Conservation (phyloP, 2,329 filamentous ascomycete species). For the Hymenoscyphus fraxineus region DNA sequence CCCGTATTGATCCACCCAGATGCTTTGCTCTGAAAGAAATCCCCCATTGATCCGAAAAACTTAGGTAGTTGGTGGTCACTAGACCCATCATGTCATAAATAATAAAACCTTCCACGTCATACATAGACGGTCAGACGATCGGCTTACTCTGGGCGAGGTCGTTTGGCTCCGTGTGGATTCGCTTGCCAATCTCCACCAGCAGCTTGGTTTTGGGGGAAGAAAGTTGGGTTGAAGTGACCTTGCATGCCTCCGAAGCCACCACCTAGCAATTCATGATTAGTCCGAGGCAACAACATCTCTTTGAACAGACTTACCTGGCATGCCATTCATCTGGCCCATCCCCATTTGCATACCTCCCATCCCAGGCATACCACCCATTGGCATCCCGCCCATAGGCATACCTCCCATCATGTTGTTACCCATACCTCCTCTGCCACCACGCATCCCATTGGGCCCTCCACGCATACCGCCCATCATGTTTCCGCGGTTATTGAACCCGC, state of each 20-base stretch:
- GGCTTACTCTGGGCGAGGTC: constrained; percentile 63
- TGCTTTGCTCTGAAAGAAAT: constrained; percentile 1
- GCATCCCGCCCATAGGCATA: constrained; percentile 53
- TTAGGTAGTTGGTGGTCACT: neutral
- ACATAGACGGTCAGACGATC: neutral
- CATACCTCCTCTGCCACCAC: constrained; percentile 53
- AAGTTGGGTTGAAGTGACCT: constrained; percentile 68
- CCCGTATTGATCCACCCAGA: neutral
- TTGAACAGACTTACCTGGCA: constrained; percentile 51
- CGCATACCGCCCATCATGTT: constrained; percentile 50
- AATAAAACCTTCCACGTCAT: neutral
- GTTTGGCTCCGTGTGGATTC: constrained; percentile 78
- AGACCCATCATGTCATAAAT: neutral
- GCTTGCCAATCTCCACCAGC: constrained; percentile 54
- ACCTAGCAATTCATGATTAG: constrained; percentile 25
- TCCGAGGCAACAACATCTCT: neutral
- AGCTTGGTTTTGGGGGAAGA: constrained; percentile 56
- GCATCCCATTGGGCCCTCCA: constrained; percentile 53
- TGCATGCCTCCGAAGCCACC: constrained; percentile 67
- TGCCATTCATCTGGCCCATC: constrained; percentile 50
- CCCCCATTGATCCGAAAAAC: neutral
- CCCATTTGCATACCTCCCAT: constrained; percentile 34
- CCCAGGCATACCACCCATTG: constrained; percentile 47
- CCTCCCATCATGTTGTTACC: constrained; percentile 40
- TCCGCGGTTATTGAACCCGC: constrained; percentile 47